Conservation (phyloP, 805 yeast species). For the Starmerella apis region DNA sequence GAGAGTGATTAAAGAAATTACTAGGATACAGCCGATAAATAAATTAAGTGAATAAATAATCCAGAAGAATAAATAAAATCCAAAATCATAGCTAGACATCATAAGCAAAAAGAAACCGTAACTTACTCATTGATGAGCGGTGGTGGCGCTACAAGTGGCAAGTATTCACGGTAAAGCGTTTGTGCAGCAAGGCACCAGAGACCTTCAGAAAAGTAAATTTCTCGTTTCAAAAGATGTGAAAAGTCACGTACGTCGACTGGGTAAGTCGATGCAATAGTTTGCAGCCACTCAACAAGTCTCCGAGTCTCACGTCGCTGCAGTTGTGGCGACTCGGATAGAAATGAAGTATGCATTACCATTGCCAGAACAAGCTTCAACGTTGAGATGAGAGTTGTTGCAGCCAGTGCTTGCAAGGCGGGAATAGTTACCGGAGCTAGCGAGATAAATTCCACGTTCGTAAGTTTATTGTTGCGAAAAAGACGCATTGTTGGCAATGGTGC, state of each 20-base stretch:
- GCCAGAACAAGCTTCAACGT: slow-evolving; percentile 15
- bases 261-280: slow-evolving; percentile 18
- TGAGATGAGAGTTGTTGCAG: slow-evolving; percentile 10
- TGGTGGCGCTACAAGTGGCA: slow-evolving; percentile 21
- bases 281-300: slow-evolving; percentile 20
- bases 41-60: not conserved
- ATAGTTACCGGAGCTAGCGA: slow-evolving; percentile 22
- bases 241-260: slow-evolving; percentile 23
- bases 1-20: not conserved
- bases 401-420: slow-evolving; percentile 17
- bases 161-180: slow-evolving; percentile 14
- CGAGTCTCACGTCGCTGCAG: slow-evolving; percentile 15
- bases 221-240: slow-evolving; percentile 14
- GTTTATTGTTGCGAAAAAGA: slow-evolving; percentile 6
- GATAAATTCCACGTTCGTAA: slow-evolving; percentile 19
- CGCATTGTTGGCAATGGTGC: slow-evolving; percentile 15
- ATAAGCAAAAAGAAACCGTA: not conserved
- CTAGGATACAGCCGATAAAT: not conserved
- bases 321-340: slow-evolving; percentile 9
- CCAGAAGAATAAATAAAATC: not conserved
- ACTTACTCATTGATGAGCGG: slow-evolving; percentile 9
- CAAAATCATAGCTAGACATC: not conserved
- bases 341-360: slow-evolving; percentile 13
- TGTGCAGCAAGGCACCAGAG: slow-evolving; percentile 24
- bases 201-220: slow-evolving; percentile 23